Base-by-base conservation (phyloP, 1,284 basidiomycete species). In the Cryptococcus wingfieldii region DNA sequence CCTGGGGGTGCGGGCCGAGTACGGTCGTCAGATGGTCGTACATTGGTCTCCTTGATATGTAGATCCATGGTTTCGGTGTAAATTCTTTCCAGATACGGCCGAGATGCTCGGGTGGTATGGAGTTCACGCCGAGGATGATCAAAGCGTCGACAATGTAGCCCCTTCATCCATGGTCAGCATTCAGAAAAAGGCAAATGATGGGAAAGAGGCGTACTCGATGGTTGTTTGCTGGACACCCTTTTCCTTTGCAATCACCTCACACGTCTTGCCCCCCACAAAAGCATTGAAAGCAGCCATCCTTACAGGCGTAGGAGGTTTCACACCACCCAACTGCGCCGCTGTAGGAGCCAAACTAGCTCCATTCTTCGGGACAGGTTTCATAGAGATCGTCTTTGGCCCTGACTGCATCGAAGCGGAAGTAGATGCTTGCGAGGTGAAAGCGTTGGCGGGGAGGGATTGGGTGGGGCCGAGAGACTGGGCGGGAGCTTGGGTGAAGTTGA, bases 141-240 rank as follows among this genome's bases (percentile, higher is more conserved):
- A 60, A 27, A 4, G 58, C 47, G 12, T 50, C n/a, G 46, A 43
- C 51, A 12, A 60, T 50, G 31, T 60, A 60, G n/a, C 58, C 49
- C 45, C 58, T 60, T 42, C 46, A 44, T 23, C 38, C 13, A 37
- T 37, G 23, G 23, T 23, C 23, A 38, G 9, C 46, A 18, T 14
- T 41, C 27, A 13, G 14, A 27, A 18, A 3, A 19, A 16, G 12
- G 37, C 8, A 25, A 13, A n/a, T 16, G 41, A 27, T 38, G 18
- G n/a, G 23, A 23, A 16, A 13, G 38, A 41, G 16, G 62, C 68
- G 56, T 47, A 70, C 68, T 61, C 54, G 12, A 58, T 54, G 9
- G 68, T 69, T 16, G 45, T 60, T 23, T 52, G 38, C 45, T 64
- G 62, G 5, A 69, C 61, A 12, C 54, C 43, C 38, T 58, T 51